Evolutionary conservation across 768 basidiomycete species (phyloP).

Genomic region (Hygrophorus russula): DNA sequence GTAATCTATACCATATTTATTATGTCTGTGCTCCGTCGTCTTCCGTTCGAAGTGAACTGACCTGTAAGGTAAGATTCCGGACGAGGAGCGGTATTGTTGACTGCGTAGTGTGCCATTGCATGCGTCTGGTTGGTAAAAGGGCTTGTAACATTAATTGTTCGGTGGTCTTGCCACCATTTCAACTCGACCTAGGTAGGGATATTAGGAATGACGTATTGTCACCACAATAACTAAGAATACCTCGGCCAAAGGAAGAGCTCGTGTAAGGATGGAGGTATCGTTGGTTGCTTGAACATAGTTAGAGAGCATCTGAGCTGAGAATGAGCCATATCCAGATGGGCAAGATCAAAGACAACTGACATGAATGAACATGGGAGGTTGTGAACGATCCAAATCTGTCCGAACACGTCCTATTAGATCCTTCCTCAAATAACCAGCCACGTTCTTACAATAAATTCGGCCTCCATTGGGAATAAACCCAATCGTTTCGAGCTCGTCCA

Average conservation of each 20-base stretch:
- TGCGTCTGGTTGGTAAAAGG: slow-evolving; percentile 61
- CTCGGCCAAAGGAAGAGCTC: slow-evolving; percentile 81
- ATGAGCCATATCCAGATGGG: neutral
- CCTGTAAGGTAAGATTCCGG: slow-evolving; percentile 75
- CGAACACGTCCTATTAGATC: neutral
- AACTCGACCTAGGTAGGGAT: slow-evolving; percentile 52
- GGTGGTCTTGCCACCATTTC: slow-evolving; percentile 71
- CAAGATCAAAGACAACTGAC: slow-evolving; percentile 22
- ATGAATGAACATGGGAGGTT: slow-evolving; percentile 82
- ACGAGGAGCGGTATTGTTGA: slow-evolving; percentile 76
- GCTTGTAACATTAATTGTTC: slow-evolving; percentile 54
- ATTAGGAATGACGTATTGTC: neutral
- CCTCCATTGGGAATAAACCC: slow-evolving; percentile 96
- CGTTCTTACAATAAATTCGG: slow-evolving; percentile 65
- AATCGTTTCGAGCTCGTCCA: slow-evolving; percentile 78
- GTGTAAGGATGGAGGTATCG: slow-evolving; percentile 62
- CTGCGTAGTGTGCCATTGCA: slow-evolving; percentile 61
- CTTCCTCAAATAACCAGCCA: slow-evolving; percentile 3
- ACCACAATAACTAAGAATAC: slow-evolving; percentile 21
- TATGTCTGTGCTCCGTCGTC: neutral
- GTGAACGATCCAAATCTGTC: slow-evolving; percentile 78
- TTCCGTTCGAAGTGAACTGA: slow-evolving; percentile 13
- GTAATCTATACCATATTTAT: slow-evolving; percentile 45
- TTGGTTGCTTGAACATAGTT: slow-evolving; percentile 66
- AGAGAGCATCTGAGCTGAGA: slow-evolving; percentile 60